phyloP scores from a whole-genome alignment of 306 rosid species.

The Geum urbanum region DNA sequence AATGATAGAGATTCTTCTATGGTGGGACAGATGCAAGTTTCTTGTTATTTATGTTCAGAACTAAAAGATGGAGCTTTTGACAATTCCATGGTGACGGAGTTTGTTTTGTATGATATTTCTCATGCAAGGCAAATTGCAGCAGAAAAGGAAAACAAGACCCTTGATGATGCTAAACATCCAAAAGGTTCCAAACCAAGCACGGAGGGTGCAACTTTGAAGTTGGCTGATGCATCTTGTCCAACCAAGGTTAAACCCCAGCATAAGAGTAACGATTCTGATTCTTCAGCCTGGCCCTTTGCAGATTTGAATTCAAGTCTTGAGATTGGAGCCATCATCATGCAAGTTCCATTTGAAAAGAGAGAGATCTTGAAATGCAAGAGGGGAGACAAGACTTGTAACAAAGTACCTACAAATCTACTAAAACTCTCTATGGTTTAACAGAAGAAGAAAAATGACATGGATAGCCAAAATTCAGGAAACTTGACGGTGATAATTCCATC shows the following conservation, averaged over 20 bases:
- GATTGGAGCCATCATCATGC: conserved; percentile 67
- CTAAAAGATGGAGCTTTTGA: conserved; percentile 48
- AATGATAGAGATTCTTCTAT: conserved; percentile 49
- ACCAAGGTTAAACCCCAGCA: conserved; percentile 45
- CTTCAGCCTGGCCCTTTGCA: conserved; percentile 39
- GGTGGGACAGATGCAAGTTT: conserved; percentile 88
- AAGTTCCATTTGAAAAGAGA: conserved; percentile 58
- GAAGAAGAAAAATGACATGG: conserved; percentile 27
- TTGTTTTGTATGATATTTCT: conserved; percentile 69
- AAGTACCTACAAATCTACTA: conserved; percentile 30
- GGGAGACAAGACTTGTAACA: conserved; percentile 29
- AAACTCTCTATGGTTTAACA: conserved; percentile 42
- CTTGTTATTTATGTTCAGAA: conserved; percentile 70
- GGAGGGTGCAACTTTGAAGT: conserved; percentile 32
- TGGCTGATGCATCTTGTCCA: conserved; percentile 26
- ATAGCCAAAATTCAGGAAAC: conserved; percentile 45
- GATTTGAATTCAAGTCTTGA: conserved; percentile 56
- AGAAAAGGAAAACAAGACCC: conserved; percentile 32
- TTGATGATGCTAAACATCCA: conserved; percentile 31
- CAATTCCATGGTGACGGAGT: conserved; percentile 72
- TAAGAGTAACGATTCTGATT: conserved; percentile 34
- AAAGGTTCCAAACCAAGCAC: conserved; percentile 40
- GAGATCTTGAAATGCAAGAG: conserved; percentile 53
- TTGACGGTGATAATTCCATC: conserved; percentile 71
- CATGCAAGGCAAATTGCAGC: conserved; percentile 59